These are phyloP conservation scores for Pseudocercospora pini-densiflorae DNA, from an alignment of 2,329 filamentous ascomycete genomes.

Conservation along the genomic window DNA sequence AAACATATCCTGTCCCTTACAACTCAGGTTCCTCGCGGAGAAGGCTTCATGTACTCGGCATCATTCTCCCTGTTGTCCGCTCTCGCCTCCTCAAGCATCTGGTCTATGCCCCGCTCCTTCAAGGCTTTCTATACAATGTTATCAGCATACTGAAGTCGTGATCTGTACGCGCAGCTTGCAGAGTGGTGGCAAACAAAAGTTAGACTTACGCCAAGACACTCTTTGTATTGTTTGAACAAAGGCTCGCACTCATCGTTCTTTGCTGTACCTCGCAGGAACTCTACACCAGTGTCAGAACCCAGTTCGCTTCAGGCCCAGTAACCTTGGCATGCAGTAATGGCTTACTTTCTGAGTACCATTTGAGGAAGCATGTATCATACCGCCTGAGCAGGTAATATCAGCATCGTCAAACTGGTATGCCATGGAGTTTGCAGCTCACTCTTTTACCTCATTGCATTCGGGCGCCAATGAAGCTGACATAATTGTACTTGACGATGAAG, in stretches of 20 bases:
- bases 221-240: constrained; percentile 86
- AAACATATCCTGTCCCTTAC: neutral
- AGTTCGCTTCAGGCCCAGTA: neutral
- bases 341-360: constrained; percentile 98
- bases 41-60: constrained; percentile 63
- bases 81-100: constrained; percentile 86
- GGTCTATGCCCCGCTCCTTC: constrained; percentile 88
- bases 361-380: constrained; percentile 97
- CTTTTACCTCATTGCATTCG: constrained; percentile 94
- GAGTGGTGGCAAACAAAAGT: neutral
- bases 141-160: constrained; percentile 10
- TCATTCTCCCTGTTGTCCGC: constrained; percentile 91
- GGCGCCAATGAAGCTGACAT: constrained; percentile 97
- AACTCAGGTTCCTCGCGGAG: neutral
- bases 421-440: constrained; percentile 62
- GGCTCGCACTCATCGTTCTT: constrained; percentile 83
- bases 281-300: constrained; percentile 43
- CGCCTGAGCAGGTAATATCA: constrained; percentile 61
- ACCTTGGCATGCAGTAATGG: neutral
- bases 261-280: constrained; percentile 86
- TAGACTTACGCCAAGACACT: constrained; percentile 74
- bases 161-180: neutral
- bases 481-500: constrained; percentile 8
- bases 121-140: constrained; percentile 68
- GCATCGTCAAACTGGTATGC: neutral